Percentiles rank a stretch among this genome's conserved stretches.
These are phyloP conservation scores for Pseudopithomyces maydicus DNA, from an alignment of 2,329 filamentous ascomycete species.

Conservation along the genomic window DNA sequence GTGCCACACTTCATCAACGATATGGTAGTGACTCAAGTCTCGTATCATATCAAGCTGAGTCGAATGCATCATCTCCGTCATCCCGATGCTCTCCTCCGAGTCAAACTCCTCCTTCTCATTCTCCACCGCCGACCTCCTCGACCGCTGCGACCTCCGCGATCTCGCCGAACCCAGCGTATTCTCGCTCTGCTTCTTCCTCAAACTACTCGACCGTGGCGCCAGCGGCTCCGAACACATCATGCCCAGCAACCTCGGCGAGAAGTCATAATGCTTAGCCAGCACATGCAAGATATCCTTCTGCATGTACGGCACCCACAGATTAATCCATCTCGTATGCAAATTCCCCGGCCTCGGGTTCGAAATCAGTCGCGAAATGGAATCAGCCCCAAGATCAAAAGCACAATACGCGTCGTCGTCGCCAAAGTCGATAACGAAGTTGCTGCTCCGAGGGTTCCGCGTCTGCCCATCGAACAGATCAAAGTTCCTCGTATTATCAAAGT, in stretches of 20 bases:
- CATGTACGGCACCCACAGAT: slow-evolving; percentile 70
- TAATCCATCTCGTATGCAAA: slow-evolving; percentile 72
- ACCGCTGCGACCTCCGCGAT: slow-evolving; percentile 27
- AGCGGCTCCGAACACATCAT: slow-evolving; percentile 66
- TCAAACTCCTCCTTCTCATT: slow-evolving; percentile 25
- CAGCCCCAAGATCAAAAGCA: slow-evolving; percentile 58
- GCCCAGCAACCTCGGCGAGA: slow-evolving; percentile 68
- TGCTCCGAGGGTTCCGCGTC: slow-evolving; percentile 49
- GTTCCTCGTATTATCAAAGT: slow-evolving; percentile 59
- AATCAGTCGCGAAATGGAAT: slow-evolving; percentile 48
- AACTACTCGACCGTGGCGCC: slow-evolving; percentile 23
- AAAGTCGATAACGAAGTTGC: slow-evolving; percentile 71
- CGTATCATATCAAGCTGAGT: slow-evolving; percentile 42
- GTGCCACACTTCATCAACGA: slow-evolving; percentile 75
- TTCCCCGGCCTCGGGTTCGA: slow-evolving; percentile 51
- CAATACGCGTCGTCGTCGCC: slow-evolving; percentile 60
- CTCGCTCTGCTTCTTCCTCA: slow-evolving; percentile 33
- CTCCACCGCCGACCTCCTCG: slow-evolving; percentile 8
- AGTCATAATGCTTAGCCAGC: slow-evolving; percentile 67
- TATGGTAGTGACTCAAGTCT: slow-evolving; percentile 58
- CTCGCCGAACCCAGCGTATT: slow-evolving; percentile 36
- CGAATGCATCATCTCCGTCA: slow-evolving; percentile 42
- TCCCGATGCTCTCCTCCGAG: slow-evolving; percentile 42
- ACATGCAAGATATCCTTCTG: slow-evolving; percentile 62
- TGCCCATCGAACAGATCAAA: slow-evolving; percentile 53